Evolutionary conservation across 2,329 filamentous ascomycete genomes (phyloP), one percentile per base, ranked within the genome.

Genomic region (Penicillium occitanis): DNA sequence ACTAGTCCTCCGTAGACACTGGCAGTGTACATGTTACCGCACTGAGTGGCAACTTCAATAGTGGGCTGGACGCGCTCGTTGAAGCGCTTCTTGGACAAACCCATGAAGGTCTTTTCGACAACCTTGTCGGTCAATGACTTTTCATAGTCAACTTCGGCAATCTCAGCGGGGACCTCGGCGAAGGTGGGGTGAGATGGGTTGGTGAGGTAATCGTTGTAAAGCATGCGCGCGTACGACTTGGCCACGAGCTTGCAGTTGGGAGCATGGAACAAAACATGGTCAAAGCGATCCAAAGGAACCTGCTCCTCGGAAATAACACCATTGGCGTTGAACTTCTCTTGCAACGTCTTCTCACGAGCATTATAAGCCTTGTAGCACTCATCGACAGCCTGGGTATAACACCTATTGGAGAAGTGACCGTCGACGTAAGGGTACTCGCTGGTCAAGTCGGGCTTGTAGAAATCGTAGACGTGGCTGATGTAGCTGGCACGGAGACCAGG

Each of bases 371-470:
- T 88, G 85, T 95, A 95, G 80, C 91, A 90, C 65, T 87, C 86
- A 76, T 94, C 91, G 30, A 94, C 88, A 61, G 91, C 91, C 82
- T 91, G 86, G 70, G 85, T 91, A 82, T 94, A 94, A 86, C 91
- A 94, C 79, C 83, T 90, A 77, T 93, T 79, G 59, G 91, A 94
- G 85, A 88, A 93, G 79, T 93, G 91, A 68, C 91, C 91, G 73
- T 94, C 91, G 66, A 94, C 91, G 75, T 91, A 89, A 70, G 91
- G 91, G 82, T 94, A 94, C 82, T 94, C 91, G 86, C 89, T 92
- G 75, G 91, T 91, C 71, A 94, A 84, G 80, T 94, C 91, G 74
- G 91, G 91, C 88, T 94, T 94, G 88, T 92, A 94, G 79, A 94
- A 94, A 80, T 94, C 91, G 80, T 94, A 95, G 73, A 89, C 89